Base-by-base conservation (phyloP, 371 early-diverging fungal species). In the Rhizopus arrhizus region DNA sequence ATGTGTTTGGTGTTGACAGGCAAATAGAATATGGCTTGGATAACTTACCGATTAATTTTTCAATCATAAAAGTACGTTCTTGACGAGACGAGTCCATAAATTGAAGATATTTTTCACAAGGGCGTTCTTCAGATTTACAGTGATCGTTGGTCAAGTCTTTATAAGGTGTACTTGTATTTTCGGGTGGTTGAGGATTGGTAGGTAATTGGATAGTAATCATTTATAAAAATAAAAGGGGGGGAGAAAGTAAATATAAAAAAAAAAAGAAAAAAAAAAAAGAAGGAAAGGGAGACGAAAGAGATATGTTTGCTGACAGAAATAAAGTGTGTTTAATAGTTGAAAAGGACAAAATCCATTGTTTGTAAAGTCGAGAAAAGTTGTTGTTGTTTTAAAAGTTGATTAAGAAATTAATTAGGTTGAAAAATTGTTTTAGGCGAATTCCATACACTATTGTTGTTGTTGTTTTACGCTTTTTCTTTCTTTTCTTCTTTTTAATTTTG, bases 41-140 rank as follows among this genome's bases (percentile, higher is more conserved):
- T 22, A 12, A 52, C 73, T 58, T 73, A 73, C 73, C 73, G 53
- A 73, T 66, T 43, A 73, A 35, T 54, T 66, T 66, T 58, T 69
- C 73, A 58, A 73, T 67, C 73, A 73, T 73, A 47, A 66, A 62
- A 3, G 70, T 68, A 34, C 70, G 70, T 63, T 73, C 68, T 58
- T 69, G 67, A 50, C 61, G 65, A 50, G 70, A 67, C 12, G 70
- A 62, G 32, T 64, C 68, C 56, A 64, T 51, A 48, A 71, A 71
- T 56, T 71, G 60, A 53, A 64, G 64, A 12, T 69, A 69, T 41
- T 62, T 69, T 59, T 62, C 65, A 50, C 66, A 65, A 16, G 65
- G 70, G 7, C 33, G 69, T 29, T 69, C 69, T 61, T 59, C 60
- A 46, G 33, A 41, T 29, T 4, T 29, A 48, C 10, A 10, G 9